Evolutionary conservation across 306 rosid species (phyloP).

Genomic region (Spatholobus suberectus): DNA sequence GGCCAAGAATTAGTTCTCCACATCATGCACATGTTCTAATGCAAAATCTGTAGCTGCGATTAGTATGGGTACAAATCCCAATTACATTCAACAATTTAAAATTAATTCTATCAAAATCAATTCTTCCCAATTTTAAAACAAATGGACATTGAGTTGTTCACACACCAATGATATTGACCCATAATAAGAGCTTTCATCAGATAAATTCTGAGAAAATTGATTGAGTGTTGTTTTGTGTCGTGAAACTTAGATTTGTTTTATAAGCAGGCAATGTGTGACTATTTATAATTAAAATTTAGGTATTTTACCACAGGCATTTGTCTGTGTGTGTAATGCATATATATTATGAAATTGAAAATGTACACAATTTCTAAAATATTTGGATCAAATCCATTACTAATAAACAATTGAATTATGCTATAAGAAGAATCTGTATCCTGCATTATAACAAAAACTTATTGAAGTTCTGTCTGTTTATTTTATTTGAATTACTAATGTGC

Average conservation of each 20-base stretch:
- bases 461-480: background rate
- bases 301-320: background rate
- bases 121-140: background rate
- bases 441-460: background rate
- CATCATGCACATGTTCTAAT: background rate
- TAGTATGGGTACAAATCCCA: background rate
- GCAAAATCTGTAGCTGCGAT: background rate
- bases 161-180: constrained; percentile 1
- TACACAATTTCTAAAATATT: background rate
- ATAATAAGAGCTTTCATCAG: background rate
- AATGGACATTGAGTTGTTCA: background rate
- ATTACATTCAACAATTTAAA: background rate
- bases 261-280: background rate
- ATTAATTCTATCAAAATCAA: background rate
- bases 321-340: background rate
- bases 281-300: background rate
- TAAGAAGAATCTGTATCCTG: background rate
- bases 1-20: background rate
- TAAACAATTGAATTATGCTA: background rate
- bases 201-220: background rate
- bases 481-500: background rate
- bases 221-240: background rate
- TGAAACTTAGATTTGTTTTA: background rate
- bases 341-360: background rate
- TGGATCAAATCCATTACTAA: background rate